Percentiles rank a stretch among this genome's conserved stretches.
These are phyloP conservation scores for Cyberlindnera nakhonratchasimensis DNA, from an alignment of 805 yeast species.

Conservation along the genomic window DNA sequence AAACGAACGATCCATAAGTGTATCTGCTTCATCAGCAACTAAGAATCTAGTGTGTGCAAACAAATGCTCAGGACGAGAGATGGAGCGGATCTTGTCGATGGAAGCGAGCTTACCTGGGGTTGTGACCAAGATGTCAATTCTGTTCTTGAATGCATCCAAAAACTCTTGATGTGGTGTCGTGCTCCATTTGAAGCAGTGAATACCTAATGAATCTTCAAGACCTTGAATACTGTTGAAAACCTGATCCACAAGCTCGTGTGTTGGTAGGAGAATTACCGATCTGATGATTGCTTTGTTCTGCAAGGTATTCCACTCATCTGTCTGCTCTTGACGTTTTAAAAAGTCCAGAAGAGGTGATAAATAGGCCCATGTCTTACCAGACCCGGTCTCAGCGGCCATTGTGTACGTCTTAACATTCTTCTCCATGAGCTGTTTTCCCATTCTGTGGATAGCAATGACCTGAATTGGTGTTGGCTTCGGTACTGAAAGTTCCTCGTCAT, in stretches of 20 bases:
- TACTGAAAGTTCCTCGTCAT: slow-evolving; percentile 12
- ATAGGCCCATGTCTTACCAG: slow-evolving; percentile 95
- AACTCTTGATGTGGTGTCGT: slow-evolving; percentile 53
- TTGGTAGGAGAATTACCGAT: slow-evolving; percentile 80
- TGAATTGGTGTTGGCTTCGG: slow-evolving; percentile 77
- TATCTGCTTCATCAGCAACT: slow-evolving; percentile 93
- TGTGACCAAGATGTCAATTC: slow-evolving; percentile 78
- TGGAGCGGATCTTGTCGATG: slow-evolving; percentile 33
- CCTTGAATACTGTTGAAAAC: slow-evolving; percentile 46
- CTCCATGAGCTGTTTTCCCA: slow-evolving; percentile 32
- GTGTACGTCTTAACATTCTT: slow-evolving; percentile 58
- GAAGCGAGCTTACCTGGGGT: slow-evolving; percentile 72
- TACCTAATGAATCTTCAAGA: slow-evolving; percentile 33
- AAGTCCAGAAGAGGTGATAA: slow-evolving; percentile 70
- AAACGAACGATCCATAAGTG: slow-evolving; percentile 81
- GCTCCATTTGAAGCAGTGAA: slow-evolving; percentile 61
- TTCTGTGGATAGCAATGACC: slow-evolving; percentile 55
- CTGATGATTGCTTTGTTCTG: slow-evolving; percentile 48
- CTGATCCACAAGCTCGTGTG: slow-evolving; percentile 84
- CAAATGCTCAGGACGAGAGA: slow-evolving; percentile 37
- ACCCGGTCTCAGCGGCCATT: slow-evolving; percentile 94
- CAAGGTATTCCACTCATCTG: slow-evolving; percentile 30
- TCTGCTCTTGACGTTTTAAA: slow-evolving; percentile 51
- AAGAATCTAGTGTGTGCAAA: slow-evolving; percentile 50
- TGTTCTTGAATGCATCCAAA: slow-evolving; percentile 41